Evolutionary conservation across 495 filamentous ascomycete species (phyloP).

Genomic region (Penicillium canescens): DNA sequence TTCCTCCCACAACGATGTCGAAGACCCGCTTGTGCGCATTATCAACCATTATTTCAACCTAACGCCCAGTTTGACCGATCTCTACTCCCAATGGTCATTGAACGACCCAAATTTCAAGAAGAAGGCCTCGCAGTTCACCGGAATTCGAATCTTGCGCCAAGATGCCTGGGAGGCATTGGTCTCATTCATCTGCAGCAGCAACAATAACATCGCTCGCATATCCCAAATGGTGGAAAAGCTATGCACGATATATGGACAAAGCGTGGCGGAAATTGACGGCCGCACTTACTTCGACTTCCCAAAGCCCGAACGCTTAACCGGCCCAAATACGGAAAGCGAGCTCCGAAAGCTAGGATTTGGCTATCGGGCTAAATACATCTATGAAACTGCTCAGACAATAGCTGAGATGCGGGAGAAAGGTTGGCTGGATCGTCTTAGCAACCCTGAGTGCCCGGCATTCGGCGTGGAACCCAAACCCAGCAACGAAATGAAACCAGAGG

Average conservation of each 20-base stretch:
- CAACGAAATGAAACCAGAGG: slow-evolving; percentile 55
- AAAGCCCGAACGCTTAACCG: slow-evolving; percentile 65
- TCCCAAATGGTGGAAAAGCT: slow-evolving; percentile 95
- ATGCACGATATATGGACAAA: slow-evolving; percentile 78
- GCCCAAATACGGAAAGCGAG: slow-evolving; percentile 68
- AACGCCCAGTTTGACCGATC: slow-evolving; percentile 62
- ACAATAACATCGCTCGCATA: slow-evolving; percentile 96
- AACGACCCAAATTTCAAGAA: slow-evolving; percentile 87
- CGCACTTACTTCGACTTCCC: slow-evolving; percentile 88
- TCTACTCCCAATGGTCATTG: slow-evolving; percentile 87
- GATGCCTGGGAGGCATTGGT: slow-evolving; percentile 95
- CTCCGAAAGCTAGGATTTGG: slow-evolving; percentile 88
- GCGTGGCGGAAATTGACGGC: slow-evolving; percentile 68
- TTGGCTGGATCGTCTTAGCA: slow-evolving; percentile 76
- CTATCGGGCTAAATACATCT: slow-evolving; percentile 90
- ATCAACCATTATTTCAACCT: slow-evolving; percentile 84
- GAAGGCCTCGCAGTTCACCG: slow-evolving; percentile 82
- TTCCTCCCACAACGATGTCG: slow-evolving; percentile 29
- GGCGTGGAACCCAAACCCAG: slow-evolving; percentile 43
- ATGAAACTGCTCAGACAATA: slow-evolving; percentile 78
- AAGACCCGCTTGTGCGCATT: slow-evolving; percentile 62
- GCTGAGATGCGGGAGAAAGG: slow-evolving; percentile 60
- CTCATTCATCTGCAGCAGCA: slow-evolving; percentile 96
- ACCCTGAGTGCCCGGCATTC: slow-evolving; percentile 68
- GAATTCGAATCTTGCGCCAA: slow-evolving; percentile 92